A percentile compares a stretch with the other conserved stretches of the same genome.
Evolutionary conservation across 2,329 filamentous ascomycete species (phyloP).

Genomic region (Aspergillus sp.): DNA sequence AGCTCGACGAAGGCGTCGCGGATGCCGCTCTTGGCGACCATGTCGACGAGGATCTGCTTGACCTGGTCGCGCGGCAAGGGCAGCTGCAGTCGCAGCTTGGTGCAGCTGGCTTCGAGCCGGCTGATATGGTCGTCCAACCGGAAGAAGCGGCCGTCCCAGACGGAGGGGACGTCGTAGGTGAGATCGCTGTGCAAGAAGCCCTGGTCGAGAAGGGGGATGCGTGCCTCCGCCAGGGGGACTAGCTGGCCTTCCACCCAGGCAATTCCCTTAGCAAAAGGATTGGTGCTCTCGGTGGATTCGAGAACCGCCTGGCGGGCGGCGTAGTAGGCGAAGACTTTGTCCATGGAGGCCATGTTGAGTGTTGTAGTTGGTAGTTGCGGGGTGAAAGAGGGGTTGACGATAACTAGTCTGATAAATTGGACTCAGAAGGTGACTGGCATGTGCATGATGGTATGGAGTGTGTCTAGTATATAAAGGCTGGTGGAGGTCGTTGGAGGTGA

Average conservation of each 20-base stretch:
- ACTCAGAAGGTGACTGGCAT: too few species aligned
- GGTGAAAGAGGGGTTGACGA: neutral
- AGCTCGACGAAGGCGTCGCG: slow-evolving; percentile 52
- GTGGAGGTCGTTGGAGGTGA: neutral
- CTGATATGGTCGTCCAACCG: slow-evolving; percentile 51
- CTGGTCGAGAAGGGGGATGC: slow-evolving; percentile 52
- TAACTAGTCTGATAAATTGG: neutral
- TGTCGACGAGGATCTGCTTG: slow-evolving; percentile 41
- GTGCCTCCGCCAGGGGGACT: slow-evolving; percentile 46
- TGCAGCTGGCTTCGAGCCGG: slow-evolving; percentile 45
- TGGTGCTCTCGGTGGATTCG: slow-evolving; percentile 34
- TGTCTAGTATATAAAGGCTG: neutral
- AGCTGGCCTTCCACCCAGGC: slow-evolving; percentile 49
- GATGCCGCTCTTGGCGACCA: slow-evolving; percentile 49
- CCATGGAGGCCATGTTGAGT: slow-evolving; percentile 44
- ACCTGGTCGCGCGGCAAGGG: slow-evolving; percentile 44
- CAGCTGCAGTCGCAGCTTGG: slow-evolving; percentile 46
- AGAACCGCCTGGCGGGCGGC: slow-evolving; percentile 30
- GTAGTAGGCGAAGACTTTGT: slow-evolving; percentile 43
- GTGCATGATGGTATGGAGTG: too few species aligned
- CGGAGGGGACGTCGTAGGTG: slow-evolving; percentile 53
- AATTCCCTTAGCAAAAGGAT: slow-evolving; percentile 45
- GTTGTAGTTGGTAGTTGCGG: neutral
- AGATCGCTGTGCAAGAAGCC: slow-evolving; percentile 54
- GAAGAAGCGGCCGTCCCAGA: slow-evolving; percentile 55